Base-by-base conservation (phyloP, 2,329 filamentous ascomycete species). In the Zopfia rhizophila region DNA sequence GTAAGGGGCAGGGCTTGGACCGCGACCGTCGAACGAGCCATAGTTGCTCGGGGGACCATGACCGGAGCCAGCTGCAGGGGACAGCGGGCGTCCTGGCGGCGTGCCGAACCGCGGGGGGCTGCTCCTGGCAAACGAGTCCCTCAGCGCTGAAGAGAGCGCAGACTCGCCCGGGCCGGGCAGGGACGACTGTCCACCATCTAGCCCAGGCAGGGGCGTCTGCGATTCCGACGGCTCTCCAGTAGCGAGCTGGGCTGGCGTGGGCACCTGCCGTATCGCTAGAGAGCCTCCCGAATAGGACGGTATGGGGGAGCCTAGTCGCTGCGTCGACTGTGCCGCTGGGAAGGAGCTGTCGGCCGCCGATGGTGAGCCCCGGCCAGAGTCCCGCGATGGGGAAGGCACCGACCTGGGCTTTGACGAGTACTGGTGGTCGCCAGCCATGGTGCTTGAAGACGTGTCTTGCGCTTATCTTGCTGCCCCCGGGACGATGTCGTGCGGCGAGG, bases 131-230 rank as follows among this genome's bases (percentile, higher is more conserved):
- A 88, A 75, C 8, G 87, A 89, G 59, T 88, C 86, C 49, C 89
- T 89, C 53, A 97, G 77, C n/a, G 91, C 93, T 18, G 90, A 89
- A 24, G 93, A 91, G 42, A 97, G 82, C 50, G 91, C 92, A 18
- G 93, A 97, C 36, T 91, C 84, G 17, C 91, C 91, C 5, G 91
- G 91, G 1, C 90, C 91, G 5, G 87, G 83, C 6, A 84, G 74
- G 37, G 84, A 87, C 16, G 83, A 82, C 54, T 78, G 69, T 44
- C 72, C 72, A 55, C 75, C 77, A 49, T 72, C 83, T 40, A 82
- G 81, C 48, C 83, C 86, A 7, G 87, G 79, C 25, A 95, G 79
- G 25, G 89, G 87, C 27, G 85, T 81, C 45, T 84, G 72, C 55
- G 57, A 64, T 63, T 60, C 63, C 55, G 56, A 75, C 61, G 50